A percentile compares a stretch with the other conserved stretches of the same genome.
Conservation (phyloP, 495 filamentous ascomycete genomes). For the Monascus purpureus region DNA sequence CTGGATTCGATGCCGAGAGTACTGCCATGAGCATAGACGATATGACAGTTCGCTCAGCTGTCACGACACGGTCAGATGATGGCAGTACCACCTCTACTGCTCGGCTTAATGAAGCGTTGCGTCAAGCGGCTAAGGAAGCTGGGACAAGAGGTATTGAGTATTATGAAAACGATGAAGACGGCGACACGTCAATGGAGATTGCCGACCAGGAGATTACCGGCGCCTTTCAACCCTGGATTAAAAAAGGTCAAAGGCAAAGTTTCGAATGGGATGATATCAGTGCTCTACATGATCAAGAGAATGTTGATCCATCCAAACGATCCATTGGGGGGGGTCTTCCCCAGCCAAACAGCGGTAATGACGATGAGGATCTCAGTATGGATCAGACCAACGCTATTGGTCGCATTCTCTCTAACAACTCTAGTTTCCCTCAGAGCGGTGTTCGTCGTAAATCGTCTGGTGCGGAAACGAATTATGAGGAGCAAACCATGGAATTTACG, state of each 20-base stretch:
- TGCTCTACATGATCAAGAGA: conserved; percentile 46
- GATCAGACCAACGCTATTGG: conserved; percentile 75
- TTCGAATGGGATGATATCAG: conserved; percentile 36
- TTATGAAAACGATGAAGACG: conserved; percentile 34
- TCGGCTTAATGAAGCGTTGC: conserved; percentile 61
- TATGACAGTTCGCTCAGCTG: conserved; percentile 50
- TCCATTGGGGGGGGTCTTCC: conserved; percentile 2
- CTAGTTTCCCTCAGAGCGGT: conserved; percentile 17
- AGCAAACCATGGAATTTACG: conserved; percentile 70
- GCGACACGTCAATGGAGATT: conserved; percentile 55
- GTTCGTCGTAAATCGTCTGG: conserved; percentile 23
- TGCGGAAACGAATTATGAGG: conserved; percentile 31
- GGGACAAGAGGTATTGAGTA: conserved; percentile 48
- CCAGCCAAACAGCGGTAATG: conserved; percentile 16
- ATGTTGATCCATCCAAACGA: conserved; percentile 39
- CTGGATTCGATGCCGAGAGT: conserved; percentile 54
- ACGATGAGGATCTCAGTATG: conserved; percentile 63
- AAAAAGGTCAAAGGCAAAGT: conserved; percentile 32
- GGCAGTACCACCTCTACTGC: conserved; percentile 49
- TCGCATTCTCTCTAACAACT: conserved; percentile 50
- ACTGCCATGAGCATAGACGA: conserved; percentile 66
- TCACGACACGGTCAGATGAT: conserved; percentile 36
- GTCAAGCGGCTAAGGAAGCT: conserved; percentile 58
- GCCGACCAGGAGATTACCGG: conserved; percentile 71
- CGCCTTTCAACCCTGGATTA: conserved; percentile 56